Evolutionary conservation across 768 basidiomycete species (phyloP), one percentile per base, ranked within the genome.

Genomic region (Royoungia palumana): DNA sequence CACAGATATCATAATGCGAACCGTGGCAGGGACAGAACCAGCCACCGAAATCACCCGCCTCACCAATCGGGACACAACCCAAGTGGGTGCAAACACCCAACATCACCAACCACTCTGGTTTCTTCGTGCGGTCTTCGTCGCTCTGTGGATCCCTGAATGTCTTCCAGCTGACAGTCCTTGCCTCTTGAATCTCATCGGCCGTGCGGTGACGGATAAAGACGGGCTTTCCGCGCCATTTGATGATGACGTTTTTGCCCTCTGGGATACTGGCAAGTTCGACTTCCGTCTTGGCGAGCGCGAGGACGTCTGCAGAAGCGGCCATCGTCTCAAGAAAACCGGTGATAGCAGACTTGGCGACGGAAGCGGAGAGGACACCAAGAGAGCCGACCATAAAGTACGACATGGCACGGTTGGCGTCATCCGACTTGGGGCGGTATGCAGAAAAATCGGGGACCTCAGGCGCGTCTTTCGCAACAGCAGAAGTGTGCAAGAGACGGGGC

Each of bases 21-120:
- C 95, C 96, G 70, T 98, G 95, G 77, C 95, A 97, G 44, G 94
- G 94, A 78, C 94, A 95, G 85, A 95, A 92, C 94, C 95, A 99
- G 71, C 95, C 95, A 74, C 94, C 95, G 66, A 77, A 97, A 71
- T 97, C 95, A 69, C 93, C 94, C 55, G 92, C 84, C 71, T 95
- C 93, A 58, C 95, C 95, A 66, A 99, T 96, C 52, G 95, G 95
- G 39, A 99, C 95, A 74, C 95, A 98, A 68, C 95, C 95, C 58
- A 99, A 75, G 72, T 98, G 96, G 20, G 96, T 98, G 83, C 94
- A 94, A 49, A 94, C 89, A 55, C 89, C 89, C 44, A 89, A 72
- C 87, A 90, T 88, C 62, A 94, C 85, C 55, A 89, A 78, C 95
- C 95, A 98, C 71, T 98, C 94, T 22, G 94, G 94, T 72, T 87